Evolutionary conservation across 768 basidiomycete genomes (phyloP).

Genomic region (Phanerodontia chrysosporium): DNA sequence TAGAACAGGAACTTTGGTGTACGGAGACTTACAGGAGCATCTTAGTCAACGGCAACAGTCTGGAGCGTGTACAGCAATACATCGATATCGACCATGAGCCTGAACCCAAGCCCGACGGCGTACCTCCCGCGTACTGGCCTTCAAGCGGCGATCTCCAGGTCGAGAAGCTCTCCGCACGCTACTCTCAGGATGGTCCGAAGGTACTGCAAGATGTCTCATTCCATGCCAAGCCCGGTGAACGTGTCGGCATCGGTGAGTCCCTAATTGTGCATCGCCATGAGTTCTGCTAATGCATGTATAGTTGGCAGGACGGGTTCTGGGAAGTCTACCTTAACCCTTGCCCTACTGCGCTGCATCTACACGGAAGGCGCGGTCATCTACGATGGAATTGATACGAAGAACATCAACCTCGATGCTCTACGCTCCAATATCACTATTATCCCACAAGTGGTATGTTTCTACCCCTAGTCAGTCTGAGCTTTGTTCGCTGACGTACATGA

Average conservation of each 20-base stretch:
- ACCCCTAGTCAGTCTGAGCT: constrained; percentile 19
- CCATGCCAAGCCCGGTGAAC: constrained; percentile 48
- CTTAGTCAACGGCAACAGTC: constrained; percentile 21
- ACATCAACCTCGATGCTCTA: constrained; percentile 50
- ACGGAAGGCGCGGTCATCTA: constrained; percentile 51
- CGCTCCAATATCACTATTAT: constrained; percentile 56
- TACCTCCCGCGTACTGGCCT: constrained; percentile 62
- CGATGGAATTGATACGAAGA: constrained; percentile 42
- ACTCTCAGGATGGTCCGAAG: constrained; percentile 44
- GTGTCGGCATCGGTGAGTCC: constrained; percentile 44
- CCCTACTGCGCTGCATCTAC: constrained; percentile 52
- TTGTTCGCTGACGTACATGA: constrained; percentile 35
- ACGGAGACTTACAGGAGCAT: too few species aligned
- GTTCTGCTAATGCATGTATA: constrained; percentile 24
- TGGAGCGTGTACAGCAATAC: constrained; percentile 51
- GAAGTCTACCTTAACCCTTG: constrained; percentile 39
- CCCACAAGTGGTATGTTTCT: constrained; percentile 43
- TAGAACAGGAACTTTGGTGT: too few species aligned
- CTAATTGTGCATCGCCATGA: neutral
- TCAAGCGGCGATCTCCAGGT: constrained; percentile 47
- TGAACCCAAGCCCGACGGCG: constrained; percentile 29
- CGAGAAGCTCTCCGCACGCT: constrained; percentile 47
- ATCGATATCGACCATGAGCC: constrained; percentile 54
- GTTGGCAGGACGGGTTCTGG: constrained; percentile 43
- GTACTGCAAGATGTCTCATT: constrained; percentile 56